Evolutionary conservation across 108 stramenopile species (phyloP), one percentile per base, ranked within the genome.

Genomic region (Discostella stelligeroides): DNA sequence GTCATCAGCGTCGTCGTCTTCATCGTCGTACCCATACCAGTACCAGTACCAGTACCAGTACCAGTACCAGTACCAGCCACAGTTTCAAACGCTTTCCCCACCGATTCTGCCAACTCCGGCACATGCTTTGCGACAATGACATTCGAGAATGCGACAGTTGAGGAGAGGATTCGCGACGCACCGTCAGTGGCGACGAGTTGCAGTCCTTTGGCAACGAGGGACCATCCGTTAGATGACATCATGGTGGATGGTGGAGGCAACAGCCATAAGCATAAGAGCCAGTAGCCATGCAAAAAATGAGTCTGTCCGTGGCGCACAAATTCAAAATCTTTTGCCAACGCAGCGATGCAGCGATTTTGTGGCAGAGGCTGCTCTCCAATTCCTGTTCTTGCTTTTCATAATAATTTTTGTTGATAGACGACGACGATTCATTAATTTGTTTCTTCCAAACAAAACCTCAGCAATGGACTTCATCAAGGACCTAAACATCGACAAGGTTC

Each of bases 401-500:
- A n/a, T n/a, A n/a, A n/a, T n/a, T n/a, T n/a, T n/a, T n/a, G n/a
- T n/a, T n/a, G n/a, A n/a, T n/a, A 3, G 34, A 3, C 34, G 34
- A 34, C 34, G 34, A 34, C 34, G 34, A 34, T 34, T 34, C n/a
- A n/a, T 34, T 6, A 34, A 5, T 34, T 34, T 10, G 43, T 42
- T 21, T 27, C 1, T 42, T 49, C 48, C 18, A 18, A 15, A 49
- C 18, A 7, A 24, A 40, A 29, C 39, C 1, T 21, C 18, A 12
- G 21, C 58, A 23, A 63, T 40, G 90, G 80, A 90, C 47, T 90
- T 92, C 58, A 60, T 95, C 50, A 89, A 95, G 67, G 87, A 95
- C 62, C 69, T 95, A 51, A 88, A 80, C 73, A 82, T 96, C 40
- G 95, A 96, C 75, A 96, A 92, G 66, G 74, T 96, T 48, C 78